A percentile compares a stretch with the other conserved stretches of the same genome.
These are phyloP conservation scores for Pseudogymnoascus pannorum DNA, from an alignment of 2,329 filamentous ascomycete species.

Conservation along the genomic window DNA sequence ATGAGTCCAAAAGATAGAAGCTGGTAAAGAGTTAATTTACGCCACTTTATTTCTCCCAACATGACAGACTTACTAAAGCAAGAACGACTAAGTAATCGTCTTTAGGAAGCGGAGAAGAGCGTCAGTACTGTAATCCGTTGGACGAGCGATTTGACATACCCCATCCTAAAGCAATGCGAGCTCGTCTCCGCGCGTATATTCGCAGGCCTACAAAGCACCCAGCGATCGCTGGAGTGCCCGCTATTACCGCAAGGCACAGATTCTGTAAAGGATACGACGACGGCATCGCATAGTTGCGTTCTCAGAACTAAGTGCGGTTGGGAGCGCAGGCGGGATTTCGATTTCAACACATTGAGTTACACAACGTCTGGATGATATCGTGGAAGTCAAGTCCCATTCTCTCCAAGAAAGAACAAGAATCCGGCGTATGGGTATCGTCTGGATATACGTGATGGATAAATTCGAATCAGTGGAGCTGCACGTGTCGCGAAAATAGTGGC, in stretches of 20 bases:
- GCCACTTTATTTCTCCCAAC: neutral
- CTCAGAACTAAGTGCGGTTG: neutral
- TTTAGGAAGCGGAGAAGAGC: neutral
- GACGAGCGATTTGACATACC: neutral
- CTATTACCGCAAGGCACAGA: neutral
- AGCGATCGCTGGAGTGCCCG: neutral
- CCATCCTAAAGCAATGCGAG: constrained; percentile 5
- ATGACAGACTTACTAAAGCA: neutral
- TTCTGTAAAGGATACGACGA: constrained; percentile 3
- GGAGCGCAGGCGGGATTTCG: neutral
- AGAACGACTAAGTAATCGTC: neutral
- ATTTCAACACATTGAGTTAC: neutral
- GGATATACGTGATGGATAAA: constrained; percentile 3
- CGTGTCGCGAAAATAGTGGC: constrained; percentile 8
- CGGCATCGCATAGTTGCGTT: constrained; percentile 4
- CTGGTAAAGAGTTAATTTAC: neutral
- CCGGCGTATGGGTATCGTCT: neutral
- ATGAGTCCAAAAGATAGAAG: neutral
- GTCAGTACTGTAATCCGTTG: neutral
- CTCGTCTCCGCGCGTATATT: neutral
- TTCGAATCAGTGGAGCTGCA: neutral
- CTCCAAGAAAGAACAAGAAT: neutral
- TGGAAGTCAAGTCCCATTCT: neutral
- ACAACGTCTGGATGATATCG: constrained; percentile 5
- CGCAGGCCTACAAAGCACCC: neutral